Evolutionary conservation across 495 filamentous ascomycete species (phyloP).

Genomic region (Penicillium salamii): DNA sequence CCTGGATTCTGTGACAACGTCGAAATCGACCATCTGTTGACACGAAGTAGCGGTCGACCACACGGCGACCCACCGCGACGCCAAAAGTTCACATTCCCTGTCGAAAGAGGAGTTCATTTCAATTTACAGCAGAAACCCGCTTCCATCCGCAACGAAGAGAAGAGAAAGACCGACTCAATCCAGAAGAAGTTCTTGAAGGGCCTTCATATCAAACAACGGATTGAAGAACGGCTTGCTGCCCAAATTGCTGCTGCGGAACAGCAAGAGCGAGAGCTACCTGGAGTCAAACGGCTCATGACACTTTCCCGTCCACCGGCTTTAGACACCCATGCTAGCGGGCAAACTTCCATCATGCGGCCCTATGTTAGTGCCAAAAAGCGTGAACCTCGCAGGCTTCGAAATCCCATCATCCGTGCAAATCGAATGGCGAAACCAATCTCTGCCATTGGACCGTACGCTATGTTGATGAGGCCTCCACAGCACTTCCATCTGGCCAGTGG

Average conservation of each 20-base stretch:
- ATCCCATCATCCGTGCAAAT: neutral
- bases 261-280: conserved; percentile 1
- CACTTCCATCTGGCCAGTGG: conserved; percentile 38
- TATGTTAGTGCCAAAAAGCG: neutral
- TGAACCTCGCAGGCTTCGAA: neutral
- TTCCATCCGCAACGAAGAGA: conserved; percentile 28
- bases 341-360: conserved; percentile 29
- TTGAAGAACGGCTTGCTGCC: conserved; percentile 1
- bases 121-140: conserved; percentile 40
- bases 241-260: neutral
- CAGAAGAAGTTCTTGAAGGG: conserved; percentile 28
- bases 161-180: conserved; percentile 23
- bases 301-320: conserved; percentile 19
- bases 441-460: conserved; percentile 30
- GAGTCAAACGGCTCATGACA: conserved; percentile 33
- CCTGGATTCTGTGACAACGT: conserved; percentile 35
- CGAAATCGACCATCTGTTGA: conserved; percentile 28
- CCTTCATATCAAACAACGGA: conserved; percentile 13
- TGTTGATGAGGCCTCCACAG: conserved; percentile 47
- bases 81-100: conserved; percentile 20
- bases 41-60: conserved; percentile 16
- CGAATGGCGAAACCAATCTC: conserved; percentile 19
- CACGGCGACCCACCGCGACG: neutral
- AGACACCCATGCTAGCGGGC: conserved; percentile 7
- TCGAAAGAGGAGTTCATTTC: conserved; percentile 33